Percentiles rank a stretch among this genome's conserved stretches.
Evolutionary conservation across 73 alveolate genomes (phyloP).

Genomic region (Paramecium tetraurelia): DNA sequence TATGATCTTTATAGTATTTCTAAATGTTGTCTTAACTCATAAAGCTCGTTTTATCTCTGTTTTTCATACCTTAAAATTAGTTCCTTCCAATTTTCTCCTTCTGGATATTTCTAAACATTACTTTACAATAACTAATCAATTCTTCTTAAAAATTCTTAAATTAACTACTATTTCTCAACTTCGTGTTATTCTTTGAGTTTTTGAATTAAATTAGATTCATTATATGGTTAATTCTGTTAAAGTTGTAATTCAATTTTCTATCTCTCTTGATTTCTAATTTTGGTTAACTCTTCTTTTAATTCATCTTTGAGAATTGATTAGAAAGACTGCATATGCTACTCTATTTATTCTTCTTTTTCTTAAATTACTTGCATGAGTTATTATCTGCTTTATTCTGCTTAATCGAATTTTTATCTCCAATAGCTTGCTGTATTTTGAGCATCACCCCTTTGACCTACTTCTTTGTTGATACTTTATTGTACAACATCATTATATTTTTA

Average conservation of each 20-base stretch:
- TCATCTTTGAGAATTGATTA: constrained; percentile 42
- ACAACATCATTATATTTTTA: neutral
- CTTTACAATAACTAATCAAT: neutral
- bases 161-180: neutral
- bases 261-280: neutral
- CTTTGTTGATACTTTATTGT: neutral
- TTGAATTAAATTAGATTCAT: neutral
- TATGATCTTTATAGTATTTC: constrained; percentile 34
- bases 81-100: constrained; percentile 49
- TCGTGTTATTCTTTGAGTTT: constrained; percentile 21
- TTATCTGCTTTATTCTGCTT: constrained; percentile 23
- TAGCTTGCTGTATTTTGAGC: constrained; percentile 28
- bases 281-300: constrained; percentile 15
- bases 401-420: constrained; percentile 36
- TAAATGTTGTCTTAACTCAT: constrained; percentile 34
- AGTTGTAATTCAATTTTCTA: constrained; percentile 15
- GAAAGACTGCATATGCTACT: constrained; percentile 38
- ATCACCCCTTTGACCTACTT: neutral
- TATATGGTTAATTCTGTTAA: neutral
- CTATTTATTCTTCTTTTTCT: constrained; percentile 48
- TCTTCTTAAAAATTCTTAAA: neutral
- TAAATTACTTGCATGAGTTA: neutral
- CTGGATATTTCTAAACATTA: constrained; percentile 40
- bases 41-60: constrained; percentile 23
- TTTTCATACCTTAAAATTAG: constrained; percentile 5